Evolutionary conservation across 352 stramenopile genomes (phyloP), one percentile per base, ranked within the genome.

Genomic region (Paralagenidium karlingii): DNA sequence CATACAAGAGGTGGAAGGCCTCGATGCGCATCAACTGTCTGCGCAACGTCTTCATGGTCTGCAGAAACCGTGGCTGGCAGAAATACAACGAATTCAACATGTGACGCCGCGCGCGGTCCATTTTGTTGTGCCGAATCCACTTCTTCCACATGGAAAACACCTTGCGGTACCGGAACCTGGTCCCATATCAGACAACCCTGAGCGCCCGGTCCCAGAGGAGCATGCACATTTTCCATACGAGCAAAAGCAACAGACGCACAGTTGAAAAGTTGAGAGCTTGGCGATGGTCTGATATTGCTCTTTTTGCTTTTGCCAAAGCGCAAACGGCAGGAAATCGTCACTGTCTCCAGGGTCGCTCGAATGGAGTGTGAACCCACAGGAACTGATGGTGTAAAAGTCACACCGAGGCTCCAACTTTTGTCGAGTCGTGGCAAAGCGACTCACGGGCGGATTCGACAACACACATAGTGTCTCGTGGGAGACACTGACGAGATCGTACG

Each of bases 301-400:
- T 20, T 63, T 59, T 37, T 87, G 58, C 6, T 36, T 47, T 29
- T 87, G 68, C 69, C 69, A 87, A 7, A 75, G 53, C 1, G 21
- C 24, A 4, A 64, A 38, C 0, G 63, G 52, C 0, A 76, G 45
- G 29, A 82, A 83, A 0, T 51, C 51, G 0, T 64, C 59, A 12
- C 51, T 30, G 11, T 68, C 74, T 4, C 36, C 41, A 46, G 82
- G 61, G 8, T 55, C 45, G 21, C 82, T 75, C 16, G 54, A 40
- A 36, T 84, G 63, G 24, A 80, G 84, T 10, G 71, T 78, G 40
- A 82, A 75, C 0, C 66, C 70, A 3, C 49, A 36, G 8, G 43
- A 33, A 38, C 67, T 82, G 27, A 83, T 57, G 1, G 71, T 83
- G 58, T 87, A 87, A 47, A 71, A 87, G 37, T 84, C 74, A 38